Evolutionary conservation across 1,284 basidiomycete genomes (phyloP).

Genomic region (Phylloboletellus chloephorus): DNA sequence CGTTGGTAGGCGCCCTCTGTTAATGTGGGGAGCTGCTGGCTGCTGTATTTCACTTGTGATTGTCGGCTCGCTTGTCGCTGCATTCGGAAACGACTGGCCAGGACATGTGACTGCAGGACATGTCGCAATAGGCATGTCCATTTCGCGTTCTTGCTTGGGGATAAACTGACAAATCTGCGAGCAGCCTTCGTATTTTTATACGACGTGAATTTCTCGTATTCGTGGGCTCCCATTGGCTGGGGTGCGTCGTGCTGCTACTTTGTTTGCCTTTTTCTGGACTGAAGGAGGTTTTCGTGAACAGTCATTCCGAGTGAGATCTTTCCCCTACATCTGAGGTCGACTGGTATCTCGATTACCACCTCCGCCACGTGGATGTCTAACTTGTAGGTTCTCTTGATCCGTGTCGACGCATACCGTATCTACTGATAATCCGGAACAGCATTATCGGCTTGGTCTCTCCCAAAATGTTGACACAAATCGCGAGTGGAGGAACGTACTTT

Average conservation of each 20-base stretch:
- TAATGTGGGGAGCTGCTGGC: constrained; percentile 31
- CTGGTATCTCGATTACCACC: constrained; percentile 33
- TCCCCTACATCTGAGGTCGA: constrained; percentile 31
- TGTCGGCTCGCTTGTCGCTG: constrained; percentile 29
- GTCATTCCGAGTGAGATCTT: constrained; percentile 33
- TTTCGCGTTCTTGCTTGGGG: background rate
- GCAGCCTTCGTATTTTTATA: constrained; percentile 33
- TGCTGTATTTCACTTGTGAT: constrained; percentile 28
- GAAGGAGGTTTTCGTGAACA: constrained; percentile 4
- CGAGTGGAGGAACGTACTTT: constrained; percentile 28
- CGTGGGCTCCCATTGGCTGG: constrained; percentile 35
- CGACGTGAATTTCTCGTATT: constrained; percentile 33
- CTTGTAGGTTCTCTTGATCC: constrained; percentile 14
- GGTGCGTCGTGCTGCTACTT: constrained; percentile 15
- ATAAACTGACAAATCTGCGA: background rate
- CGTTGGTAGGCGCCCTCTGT: constrained; percentile 31
- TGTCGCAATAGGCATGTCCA: constrained; percentile 23
- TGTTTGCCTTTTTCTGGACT: background rate
- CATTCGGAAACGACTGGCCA: constrained; percentile 27
- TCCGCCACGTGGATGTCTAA: constrained; percentile 28
- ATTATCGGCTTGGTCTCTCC: constrained; percentile 30
- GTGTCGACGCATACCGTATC: background rate
- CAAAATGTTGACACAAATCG: constrained; percentile 23
- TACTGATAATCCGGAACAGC: constrained; percentile 8
- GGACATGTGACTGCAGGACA: constrained; percentile 25